Evolutionary conservation across 768 basidiomycete species (phyloP), one percentile per base, ranked within the genome.

Genomic region (Russula ochroleuca): DNA sequence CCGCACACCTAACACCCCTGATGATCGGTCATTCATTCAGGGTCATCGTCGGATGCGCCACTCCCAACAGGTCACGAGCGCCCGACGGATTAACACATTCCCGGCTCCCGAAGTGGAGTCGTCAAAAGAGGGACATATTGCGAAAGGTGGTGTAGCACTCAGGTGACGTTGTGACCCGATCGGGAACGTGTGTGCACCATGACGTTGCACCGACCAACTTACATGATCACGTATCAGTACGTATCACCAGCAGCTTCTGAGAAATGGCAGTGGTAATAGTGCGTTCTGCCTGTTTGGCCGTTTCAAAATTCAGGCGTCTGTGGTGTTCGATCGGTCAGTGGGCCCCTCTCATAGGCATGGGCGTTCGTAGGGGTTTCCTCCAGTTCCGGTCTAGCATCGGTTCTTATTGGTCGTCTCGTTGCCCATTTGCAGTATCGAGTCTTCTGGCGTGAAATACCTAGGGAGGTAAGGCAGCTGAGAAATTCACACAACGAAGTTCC

Each of bases 1-100:
- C 28, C 38, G 21, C 17, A 7, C n/a, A 33, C 11, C 37, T n/a
- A 15, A 35, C 43, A 38, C 62, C 62, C 41, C 31, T 48, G 31
- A 56, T 53, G 63, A 59, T 59, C 57, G 57, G 43, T 9, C 37
- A 23, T 49, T 56, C 45, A 23, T 38, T 17, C 33, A 38, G 55
- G 52, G 62, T 43, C 28, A 28, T 28, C 48, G 13, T 48, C 48
- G n/a, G 61, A 62, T 56, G n/a, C 25, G n/a, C 52, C 52, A 13
- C 43, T 40, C 7, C 35, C 40, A 17, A 33, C 9, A 2, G 55
- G 37, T 63, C 57, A 63, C 45, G 51, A 58, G 51, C 28, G 41
- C 23, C 28, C 23, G 23, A 33, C 41, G 25, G 19, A 54, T 59
- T 47, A 28, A 28, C 43, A 61, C 33, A 37, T 38, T 43, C 15